Evolutionary conservation across 179 eudicot species (phyloP), one percentile per base, ranked within the genome.

Genomic region (Beta lomatogona): DNA sequence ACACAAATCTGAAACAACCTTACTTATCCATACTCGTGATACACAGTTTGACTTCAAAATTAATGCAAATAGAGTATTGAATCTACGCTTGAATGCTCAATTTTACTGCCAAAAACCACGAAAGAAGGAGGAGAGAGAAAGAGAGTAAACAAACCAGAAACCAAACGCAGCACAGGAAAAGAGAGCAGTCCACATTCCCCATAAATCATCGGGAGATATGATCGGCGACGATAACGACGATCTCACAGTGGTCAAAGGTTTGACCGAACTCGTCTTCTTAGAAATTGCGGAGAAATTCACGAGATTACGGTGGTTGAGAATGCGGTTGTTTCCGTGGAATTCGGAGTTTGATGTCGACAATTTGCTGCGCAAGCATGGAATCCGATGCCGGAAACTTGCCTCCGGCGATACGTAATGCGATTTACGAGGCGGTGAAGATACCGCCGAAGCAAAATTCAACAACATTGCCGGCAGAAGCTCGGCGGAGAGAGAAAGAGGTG

Each of bases 121-220:
- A n/a, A n/a, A 46, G 14, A 60, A 16, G 14, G 67, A 69, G 53
- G 16, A 31, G 16, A 9, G 36, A 31, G 36, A 31, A 57, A 13
- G 25, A 19, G 14, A 54, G 73, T 4, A 57, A 57, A 19, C 63
- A 36, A 83, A 93, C 95, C 97, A 93, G 82, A 90, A 79, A 53
- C 97, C 91, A 44, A 93, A 84, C 67, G 95, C 93, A 61, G 92
- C 95, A 55, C 88, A 28, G 80, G 93, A 87, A 75, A 91, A 90
- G 67, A 93, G 93, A 77, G 89, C 93, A 54, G 96, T 89, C 98
- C 97, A 93, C 21, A 86, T 92, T 80, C 97, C 97, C 98, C 97
- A 93, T 13, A 87, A 90, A 86, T 93, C 97, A 31, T 61, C 53
- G 6, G 93, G 88, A 77, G 98, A 91, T 44, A 93, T 85, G 80